Evolutionary conservation across 176 grass and related monocot species (phyloP).

Genomic region (Rhynchospora breviuscula): DNA sequence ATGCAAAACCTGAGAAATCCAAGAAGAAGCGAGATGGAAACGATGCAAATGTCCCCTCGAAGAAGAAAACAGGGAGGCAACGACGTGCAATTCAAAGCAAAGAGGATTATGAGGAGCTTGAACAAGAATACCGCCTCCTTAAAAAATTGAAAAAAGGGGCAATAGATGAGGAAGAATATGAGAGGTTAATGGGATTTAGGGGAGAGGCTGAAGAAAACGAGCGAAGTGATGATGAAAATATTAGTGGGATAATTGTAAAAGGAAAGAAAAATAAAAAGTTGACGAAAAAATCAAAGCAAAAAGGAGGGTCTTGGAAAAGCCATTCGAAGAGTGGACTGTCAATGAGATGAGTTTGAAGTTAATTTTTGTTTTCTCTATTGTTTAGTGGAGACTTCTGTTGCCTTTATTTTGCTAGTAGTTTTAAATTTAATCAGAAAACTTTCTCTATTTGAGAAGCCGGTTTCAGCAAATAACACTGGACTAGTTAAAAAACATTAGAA

Average conservation of each 20-base stretch:
- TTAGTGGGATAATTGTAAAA: slow-evolving; percentile 8
- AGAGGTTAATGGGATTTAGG: slow-evolving; percentile 68
- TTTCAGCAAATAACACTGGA: background rate
- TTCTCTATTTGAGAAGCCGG: background rate
- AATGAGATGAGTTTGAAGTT: slow-evolving; percentile 4
- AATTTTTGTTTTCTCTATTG: background rate
- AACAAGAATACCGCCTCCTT: slow-evolving; percentile 65
- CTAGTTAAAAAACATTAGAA: background rate
- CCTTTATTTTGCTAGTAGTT: background rate
- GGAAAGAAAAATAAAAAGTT: slow-evolving; percentile 32
- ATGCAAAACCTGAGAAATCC: slow-evolving; percentile 36
- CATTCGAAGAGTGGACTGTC: slow-evolving; percentile 30
- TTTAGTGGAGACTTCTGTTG: background rate
- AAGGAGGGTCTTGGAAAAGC: slow-evolving; percentile 39
- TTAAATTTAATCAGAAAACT: background rate
- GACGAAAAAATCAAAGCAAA: slow-evolving; percentile 49
- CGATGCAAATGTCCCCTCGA: slow-evolving; percentile 34
- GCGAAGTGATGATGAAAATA: slow-evolving; percentile 20
- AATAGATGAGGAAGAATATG: slow-evolving; percentile 77
- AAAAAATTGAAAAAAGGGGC: slow-evolving; percentile 79
- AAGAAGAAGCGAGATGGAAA: slow-evolving; percentile 36
- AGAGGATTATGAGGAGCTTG: slow-evolving; percentile 82
- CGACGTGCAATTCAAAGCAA: slow-evolving; percentile 65
- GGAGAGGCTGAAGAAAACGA: slow-evolving; percentile 40
- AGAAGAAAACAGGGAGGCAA: slow-evolving; percentile 82